Base-by-base conservation (phyloP, 2,329 filamentous ascomycete genomes). In the Neopestalotiopsis rosae region DNA sequence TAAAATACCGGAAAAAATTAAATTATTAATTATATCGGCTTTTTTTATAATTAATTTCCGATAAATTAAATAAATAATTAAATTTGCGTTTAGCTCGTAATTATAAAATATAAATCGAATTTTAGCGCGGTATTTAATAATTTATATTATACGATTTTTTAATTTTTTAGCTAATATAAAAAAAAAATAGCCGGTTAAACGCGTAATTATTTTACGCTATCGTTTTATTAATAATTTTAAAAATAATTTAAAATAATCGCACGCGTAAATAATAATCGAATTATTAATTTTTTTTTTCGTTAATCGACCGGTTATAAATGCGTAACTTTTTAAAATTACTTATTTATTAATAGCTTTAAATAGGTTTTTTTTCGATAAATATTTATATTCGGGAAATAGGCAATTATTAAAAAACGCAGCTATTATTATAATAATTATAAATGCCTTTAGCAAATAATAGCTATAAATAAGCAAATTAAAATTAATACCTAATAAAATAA, bases 81-180 rank as follows among this genome's bases (percentile, higher is more conserved):
- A n/a, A n/a, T n/a, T n/a, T n/a, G n/a, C n/a, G n/a, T n/a, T n/a
- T n/a, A n/a, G n/a, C n/a, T n/a, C n/a, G n/a, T n/a, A n/a, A n/a
- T n/a, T n/a, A n/a, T n/a, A n/a, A n/a, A n/a, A n/a, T n/a, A n/a
- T n/a, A n/a, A 68, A 72, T 12, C 42, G 24, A 12, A 30, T 67
- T 38, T 71, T 65, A 20, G 57, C 66, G 3, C 69, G 65, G 28
- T 71, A 61, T 49, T 14, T 45, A 34, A 71, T 49, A 17, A 49
- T 66, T 68, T 65, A 70, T 5, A 13, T 49, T n/a, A 12, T 61
- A 52, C 61, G 65, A 57, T 69, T 66, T 13, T 64, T 42, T 10
- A 68, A 69, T 62, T 72, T 61, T 28, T 72, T 71, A 7, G 65
- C 66, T 59, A 58, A 14, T 34, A 73, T 40, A 13, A 69, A 73